phyloP scores from a whole-genome alignment of 148 eudicot species.

The Spergularia bocconei region DNA sequence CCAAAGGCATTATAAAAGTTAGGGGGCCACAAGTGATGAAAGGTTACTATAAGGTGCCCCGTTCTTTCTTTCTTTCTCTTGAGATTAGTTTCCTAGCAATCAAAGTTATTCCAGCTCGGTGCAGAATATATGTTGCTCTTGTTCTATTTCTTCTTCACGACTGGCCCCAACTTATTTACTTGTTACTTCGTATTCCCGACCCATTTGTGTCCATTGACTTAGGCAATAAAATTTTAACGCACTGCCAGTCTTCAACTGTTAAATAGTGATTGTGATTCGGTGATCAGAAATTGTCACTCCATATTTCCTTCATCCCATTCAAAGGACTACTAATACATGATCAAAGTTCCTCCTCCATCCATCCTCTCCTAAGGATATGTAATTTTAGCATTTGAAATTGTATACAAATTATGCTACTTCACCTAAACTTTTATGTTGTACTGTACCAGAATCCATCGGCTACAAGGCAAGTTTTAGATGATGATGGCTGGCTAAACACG shows the following conservation, averaged over 20 bases:
- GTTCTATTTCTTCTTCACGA: neutral
- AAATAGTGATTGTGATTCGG: neutral
- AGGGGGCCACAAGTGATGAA: slow-evolving; percentile 93
- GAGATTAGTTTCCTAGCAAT: neutral
- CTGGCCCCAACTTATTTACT: neutral
- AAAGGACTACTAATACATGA: neutral
- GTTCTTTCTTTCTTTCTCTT: slow-evolving; percentile 1
- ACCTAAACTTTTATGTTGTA: slow-evolving; percentile 8
- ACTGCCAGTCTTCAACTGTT: neutral
- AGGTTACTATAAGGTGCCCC: slow-evolving; percentile 85
- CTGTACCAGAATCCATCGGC: slow-evolving; percentile 57
- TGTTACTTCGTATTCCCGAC: neutral
- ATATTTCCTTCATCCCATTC: neutral
- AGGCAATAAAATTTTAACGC: neutral
- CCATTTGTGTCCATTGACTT: neutral
- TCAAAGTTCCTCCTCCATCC: neutral
- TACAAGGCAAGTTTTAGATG: slow-evolving; percentile 65
- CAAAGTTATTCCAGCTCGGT: too few species aligned
- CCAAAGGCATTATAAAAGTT: slow-evolving; percentile 73
- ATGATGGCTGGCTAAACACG: slow-evolving; percentile 80
- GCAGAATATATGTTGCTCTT: neutral
- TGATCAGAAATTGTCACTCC: neutral
- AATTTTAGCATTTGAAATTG: neutral
- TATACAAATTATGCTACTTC: neutral
- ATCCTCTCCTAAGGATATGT: neutral